Percentiles rank a stretch among this genome's conserved stretches.
Conservation (phyloP, 2,329 filamentous ascomycete genomes). For the Dryadomyces quercivorus region DNA sequence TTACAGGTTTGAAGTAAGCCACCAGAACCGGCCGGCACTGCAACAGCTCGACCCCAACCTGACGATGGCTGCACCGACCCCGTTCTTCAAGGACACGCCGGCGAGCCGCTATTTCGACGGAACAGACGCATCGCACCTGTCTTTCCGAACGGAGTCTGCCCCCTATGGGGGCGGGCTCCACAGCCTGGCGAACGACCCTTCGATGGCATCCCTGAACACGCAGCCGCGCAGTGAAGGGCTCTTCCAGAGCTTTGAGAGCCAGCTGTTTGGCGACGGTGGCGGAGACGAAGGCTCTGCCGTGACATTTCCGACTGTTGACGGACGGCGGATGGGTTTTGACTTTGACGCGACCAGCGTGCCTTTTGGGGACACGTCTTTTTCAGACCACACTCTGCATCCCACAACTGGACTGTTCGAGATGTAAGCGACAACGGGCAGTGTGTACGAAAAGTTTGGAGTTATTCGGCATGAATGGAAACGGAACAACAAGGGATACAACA, state of each 20-base stretch:
- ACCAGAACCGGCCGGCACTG: conserved; percentile 5
- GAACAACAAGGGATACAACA: too few relatives aligned
- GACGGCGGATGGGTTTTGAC: conserved; percentile 12
- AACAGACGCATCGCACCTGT: conserved; percentile 3
- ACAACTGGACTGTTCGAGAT: conserved; percentile 7
- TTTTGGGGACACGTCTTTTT: conserved; percentile 7
- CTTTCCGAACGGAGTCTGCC: conserved; percentile 3
- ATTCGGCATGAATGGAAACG: background rate
- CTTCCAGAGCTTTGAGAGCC: conserved; percentile 17
- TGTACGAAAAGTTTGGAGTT: background rate
- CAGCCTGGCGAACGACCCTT: background rate
- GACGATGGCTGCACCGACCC: conserved; percentile 1
- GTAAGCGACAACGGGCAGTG: background rate
- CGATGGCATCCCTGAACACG: conserved; percentile 2
- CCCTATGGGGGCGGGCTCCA: conserved; percentile 3
- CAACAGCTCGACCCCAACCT: conserved; percentile 13
- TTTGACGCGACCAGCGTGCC: conserved; percentile 7
- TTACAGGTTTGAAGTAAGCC: conserved; percentile 6
- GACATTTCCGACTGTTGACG: conserved; percentile 18
- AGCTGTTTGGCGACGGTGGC: conserved; percentile 3
- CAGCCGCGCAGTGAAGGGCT: conserved; percentile 7
- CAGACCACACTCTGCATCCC: conserved; percentile 1
- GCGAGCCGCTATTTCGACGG: conserved; percentile 7
- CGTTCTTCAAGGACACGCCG: conserved; percentile 4
- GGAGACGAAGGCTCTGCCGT: conserved; percentile 12